Evolutionary conservation across 495 filamentous ascomycete genomes (phyloP).

Genomic region (Hamigera avellanea): DNA sequence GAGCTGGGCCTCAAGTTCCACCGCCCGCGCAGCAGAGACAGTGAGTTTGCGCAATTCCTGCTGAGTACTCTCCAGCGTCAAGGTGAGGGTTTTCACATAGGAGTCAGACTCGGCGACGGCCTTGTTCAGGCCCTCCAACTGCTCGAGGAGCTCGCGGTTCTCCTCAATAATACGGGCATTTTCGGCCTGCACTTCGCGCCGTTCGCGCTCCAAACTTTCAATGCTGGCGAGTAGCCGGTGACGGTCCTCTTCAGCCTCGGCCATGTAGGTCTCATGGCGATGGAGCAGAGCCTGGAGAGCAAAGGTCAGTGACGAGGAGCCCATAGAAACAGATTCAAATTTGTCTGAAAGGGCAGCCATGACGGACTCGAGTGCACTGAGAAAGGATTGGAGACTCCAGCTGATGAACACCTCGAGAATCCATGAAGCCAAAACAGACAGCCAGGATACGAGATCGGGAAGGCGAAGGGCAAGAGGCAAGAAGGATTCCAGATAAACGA

Average conservation of each 20-base stretch:
- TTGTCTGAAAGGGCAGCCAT: conserved; percentile 19
- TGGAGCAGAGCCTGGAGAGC: conserved; percentile 75
- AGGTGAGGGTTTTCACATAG: conserved; percentile 57
- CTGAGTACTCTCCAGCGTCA: conserved; percentile 62
- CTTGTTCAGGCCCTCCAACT: conserved; percentile 71
- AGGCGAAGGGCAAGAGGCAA: too few relatives aligned
- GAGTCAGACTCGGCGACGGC: conserved; percentile 64
- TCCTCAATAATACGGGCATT: conserved; percentile 70
- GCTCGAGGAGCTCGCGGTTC: conserved; percentile 64
- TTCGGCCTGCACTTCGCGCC: conserved; percentile 55
- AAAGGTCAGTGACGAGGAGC: conserved; percentile 52
- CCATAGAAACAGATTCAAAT: conserved; percentile 8
- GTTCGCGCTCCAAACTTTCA: conserved; percentile 66
- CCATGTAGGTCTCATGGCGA: conserved; percentile 88
- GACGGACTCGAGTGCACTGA: conserved; percentile 25
- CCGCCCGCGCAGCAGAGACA: conserved; percentile 58
- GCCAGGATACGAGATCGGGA: too few relatives aligned
- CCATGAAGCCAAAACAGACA: too few relatives aligned
- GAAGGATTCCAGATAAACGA: too few relatives aligned
- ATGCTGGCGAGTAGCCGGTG: conserved; percentile 55
- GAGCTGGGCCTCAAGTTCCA: conserved; percentile 67
- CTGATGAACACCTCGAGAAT: neutral
- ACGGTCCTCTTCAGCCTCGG: conserved; percentile 76
- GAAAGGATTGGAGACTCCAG: conserved; percentile 18
- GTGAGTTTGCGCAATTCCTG: conserved; percentile 64